Evolutionary conservation across 2,329 filamentous ascomycete species (phyloP).

Genomic region (Gremmenia infestans): DNA sequence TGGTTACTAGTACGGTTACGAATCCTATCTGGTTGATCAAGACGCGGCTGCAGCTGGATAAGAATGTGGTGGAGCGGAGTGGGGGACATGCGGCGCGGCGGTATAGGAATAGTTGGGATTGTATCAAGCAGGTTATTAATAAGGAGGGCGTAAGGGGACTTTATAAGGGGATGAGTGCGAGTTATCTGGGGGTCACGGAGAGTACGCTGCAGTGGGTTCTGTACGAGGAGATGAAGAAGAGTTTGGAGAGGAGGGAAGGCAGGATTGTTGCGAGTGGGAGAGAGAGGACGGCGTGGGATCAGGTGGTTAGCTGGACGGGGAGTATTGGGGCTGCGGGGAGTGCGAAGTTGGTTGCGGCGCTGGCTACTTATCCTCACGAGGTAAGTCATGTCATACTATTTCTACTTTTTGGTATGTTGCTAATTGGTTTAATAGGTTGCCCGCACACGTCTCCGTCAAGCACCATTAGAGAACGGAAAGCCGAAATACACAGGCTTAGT

Average conservation of each 20-base stretch:
- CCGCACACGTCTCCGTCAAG: slow-evolving; percentile 78
- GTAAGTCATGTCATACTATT: slow-evolving; percentile 39
- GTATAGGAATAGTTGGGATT: slow-evolving; percentile 87
- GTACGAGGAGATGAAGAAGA: slow-evolving; percentile 86
- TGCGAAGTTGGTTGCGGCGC: slow-evolving; percentile 79
- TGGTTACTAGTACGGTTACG: slow-evolving; percentile 83
- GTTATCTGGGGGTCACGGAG: slow-evolving; percentile 86
- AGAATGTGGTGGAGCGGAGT: slow-evolving; percentile 62
- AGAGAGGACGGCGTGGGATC: slow-evolving; percentile 65
- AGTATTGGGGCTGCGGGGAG: slow-evolving; percentile 74
- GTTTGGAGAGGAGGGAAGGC: slow-evolving; percentile 61
- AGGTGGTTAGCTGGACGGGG: slow-evolving; percentile 70
- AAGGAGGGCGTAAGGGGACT: slow-evolving; percentile 77
- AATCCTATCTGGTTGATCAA: slow-evolving; percentile 98
- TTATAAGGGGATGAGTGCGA: slow-evolving; percentile 87
- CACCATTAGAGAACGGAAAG: slow-evolving; percentile 64
- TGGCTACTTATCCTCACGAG: slow-evolving; percentile 90
- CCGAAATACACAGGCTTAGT: slow-evolving; percentile 84
- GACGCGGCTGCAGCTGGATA: slow-evolving; percentile 87
- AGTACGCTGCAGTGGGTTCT: slow-evolving; percentile 90
- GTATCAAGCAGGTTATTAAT: slow-evolving; percentile 73
- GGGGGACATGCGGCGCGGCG: slow-evolving; percentile 52
- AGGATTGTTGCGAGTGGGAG: slow-evolving; percentile 53
- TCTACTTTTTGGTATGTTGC: background rate
- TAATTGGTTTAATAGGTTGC: slow-evolving; percentile 52